Conservation (phyloP, 2,329 filamentous ascomycete genomes). For the Geoglossum cookeanum region DNA sequence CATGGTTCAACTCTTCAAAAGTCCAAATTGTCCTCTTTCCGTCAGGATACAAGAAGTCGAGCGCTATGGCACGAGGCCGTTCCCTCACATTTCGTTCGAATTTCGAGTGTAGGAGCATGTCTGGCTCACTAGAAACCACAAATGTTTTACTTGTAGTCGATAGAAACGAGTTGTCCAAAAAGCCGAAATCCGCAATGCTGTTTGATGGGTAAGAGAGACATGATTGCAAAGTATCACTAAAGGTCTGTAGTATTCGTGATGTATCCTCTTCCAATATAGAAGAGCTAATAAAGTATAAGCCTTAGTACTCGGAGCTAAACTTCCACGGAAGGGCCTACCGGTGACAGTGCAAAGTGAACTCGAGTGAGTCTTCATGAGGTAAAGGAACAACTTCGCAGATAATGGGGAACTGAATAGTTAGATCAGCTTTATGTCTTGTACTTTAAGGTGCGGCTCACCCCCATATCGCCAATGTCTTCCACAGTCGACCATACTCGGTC, state of each 20-base stretch:
- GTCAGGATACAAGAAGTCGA: constrained; percentile 20
- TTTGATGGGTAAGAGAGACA: constrained; percentile 13
- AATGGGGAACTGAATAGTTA: constrained; percentile 35
- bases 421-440: background rate
- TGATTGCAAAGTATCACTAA: constrained; percentile 14
- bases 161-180: background rate
- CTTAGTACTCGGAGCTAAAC: constrained; percentile 5
- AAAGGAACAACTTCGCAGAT: constrained; percentile 56
- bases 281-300: background rate
- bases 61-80: constrained; percentile 16
- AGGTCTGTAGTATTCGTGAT: constrained; percentile 14
- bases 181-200: constrained; percentile 10
- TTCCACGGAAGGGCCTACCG: constrained; percentile 7
- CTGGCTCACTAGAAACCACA: background rate
- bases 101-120: constrained; percentile 8
- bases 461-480: constrained; percentile 34
- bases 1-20: constrained; percentile 15
- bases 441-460: constrained; percentile 16
- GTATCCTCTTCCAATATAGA: constrained; percentile 13
- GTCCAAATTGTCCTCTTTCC: constrained; percentile 18
- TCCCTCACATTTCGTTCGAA: constrained; percentile 19
- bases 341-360: constrained; percentile 44
- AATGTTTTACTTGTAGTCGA: background rate
- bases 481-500: constrained; percentile 30
- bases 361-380: constrained; percentile 30